Evolutionary conservation across 805 yeast genomes (phyloP), one percentile per base, ranked within the genome.

Genomic region (Lachancea mirantina): DNA sequence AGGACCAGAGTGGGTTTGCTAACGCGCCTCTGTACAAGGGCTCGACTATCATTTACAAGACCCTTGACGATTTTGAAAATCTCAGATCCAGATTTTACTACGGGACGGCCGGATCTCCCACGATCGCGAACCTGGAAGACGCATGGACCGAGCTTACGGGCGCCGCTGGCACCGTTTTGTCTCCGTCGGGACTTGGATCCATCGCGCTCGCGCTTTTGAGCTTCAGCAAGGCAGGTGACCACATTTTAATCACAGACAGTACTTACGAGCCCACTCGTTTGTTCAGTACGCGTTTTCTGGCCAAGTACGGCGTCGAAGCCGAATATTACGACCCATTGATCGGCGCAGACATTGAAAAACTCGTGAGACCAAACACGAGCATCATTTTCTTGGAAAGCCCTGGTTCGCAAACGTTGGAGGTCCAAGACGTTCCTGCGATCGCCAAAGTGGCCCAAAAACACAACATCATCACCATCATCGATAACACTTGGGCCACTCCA

Each of bases 401-500:
- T 15, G 35, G 43, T 8, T 40, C 43, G 5, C 30, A 28, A 10
- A 40, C 43, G 8, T 36, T 36, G 43, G 43, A 40, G 22, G 15
- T 37, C 6, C 43, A 40, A 26, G 41, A 40, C 15, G 19, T 37
- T 10, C 43, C 41, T 8, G 32, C 34, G 9, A 22, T 40, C 8
- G 36, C 31, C 11, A n/a, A 22, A 5, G 30, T 37, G 4, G 43
- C 43, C 4, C 20, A 25, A 24, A 40, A 30, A 14, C 38, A 34
- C 28, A 29, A 28, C 2, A 30, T 40, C 18, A 40, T n/a, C 16
- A 40, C 43, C 8, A 20, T 40, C 7, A 9, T 40, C 19, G 43
- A 40, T 17, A 40, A 40, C 28, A 40, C 43, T 13, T 40, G 43
- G 43, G 43, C 43, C 11, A 40, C 43, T 8, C 41, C 43, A n/a